Percentiles rank a stretch among this genome's conserved stretches.
phyloP scores from a whole-genome alignment of 2,329 filamentous ascomycete species.

The Aspergillus fumigatiaffinis region DNA sequence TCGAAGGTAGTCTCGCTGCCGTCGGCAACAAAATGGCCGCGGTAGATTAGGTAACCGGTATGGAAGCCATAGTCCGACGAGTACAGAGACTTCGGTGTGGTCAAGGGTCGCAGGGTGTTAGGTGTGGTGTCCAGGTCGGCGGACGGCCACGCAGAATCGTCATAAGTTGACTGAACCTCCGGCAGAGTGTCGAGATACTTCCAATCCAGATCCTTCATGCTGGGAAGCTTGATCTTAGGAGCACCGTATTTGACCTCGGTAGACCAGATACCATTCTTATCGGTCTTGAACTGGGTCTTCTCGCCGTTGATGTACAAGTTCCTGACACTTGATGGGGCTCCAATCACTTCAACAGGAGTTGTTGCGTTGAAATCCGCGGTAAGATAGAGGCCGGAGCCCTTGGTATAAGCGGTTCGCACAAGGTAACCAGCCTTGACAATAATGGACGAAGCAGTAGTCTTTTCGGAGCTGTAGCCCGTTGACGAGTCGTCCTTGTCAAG shows the following conservation, averaged over 20 bases:
- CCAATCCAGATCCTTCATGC: conserved; percentile 60
- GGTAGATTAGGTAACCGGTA: conserved; percentile 64
- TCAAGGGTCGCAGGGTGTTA: conserved; percentile 55
- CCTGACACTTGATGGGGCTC: conserved; percentile 53
- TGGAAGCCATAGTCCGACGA: conserved; percentile 71
- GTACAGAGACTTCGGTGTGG: conserved; percentile 65
- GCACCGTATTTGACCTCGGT: conserved; percentile 49
- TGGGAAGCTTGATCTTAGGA: conserved; percentile 54
- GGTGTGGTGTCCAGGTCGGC: conserved; percentile 58
- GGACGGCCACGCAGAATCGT: conserved; percentile 63
- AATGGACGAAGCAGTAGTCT: conserved; percentile 30
- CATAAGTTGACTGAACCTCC: conserved; percentile 61
- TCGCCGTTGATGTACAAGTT: conserved; percentile 61
- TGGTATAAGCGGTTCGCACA: conserved; percentile 47
- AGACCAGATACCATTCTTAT: conserved; percentile 47
- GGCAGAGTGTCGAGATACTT: conserved; percentile 68
- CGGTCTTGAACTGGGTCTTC: conserved; percentile 37
- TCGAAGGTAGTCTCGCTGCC: conserved; percentile 57
- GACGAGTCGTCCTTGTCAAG: conserved; percentile 24
- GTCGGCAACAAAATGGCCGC: conserved; percentile 64
- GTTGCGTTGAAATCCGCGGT: conserved; percentile 71
- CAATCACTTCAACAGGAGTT: conserved; percentile 64
- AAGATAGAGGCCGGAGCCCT: conserved; percentile 56
- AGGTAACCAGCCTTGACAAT: conserved; percentile 44
- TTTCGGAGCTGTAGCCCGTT: conserved; percentile 28